These are phyloP conservation scores for Phlegmacium glaucopus DNA, from an alignment of 768 basidiomycete genomes.

Conservation along the genomic window DNA sequence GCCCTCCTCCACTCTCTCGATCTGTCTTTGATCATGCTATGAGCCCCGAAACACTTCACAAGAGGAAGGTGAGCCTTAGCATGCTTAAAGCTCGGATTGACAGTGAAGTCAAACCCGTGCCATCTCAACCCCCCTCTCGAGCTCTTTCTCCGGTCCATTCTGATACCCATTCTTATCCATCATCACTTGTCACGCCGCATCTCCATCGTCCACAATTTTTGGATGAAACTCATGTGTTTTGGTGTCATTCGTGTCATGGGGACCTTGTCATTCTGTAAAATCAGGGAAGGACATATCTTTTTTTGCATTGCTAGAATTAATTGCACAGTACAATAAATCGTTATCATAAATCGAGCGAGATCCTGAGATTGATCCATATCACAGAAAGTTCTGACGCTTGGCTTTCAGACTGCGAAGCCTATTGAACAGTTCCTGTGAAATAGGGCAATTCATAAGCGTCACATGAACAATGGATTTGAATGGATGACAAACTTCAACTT, in stretches of 20 bases:
- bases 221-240: conserved; percentile 87
- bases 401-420: conserved; percentile 52
- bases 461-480: conserved; percentile 5
- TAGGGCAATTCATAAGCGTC: conserved; percentile 1
- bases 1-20: conserved; percentile 42
- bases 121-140: conserved; percentile 46
- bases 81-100: conserved; percentile 93
- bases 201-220: conserved; percentile 66
- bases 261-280: conserved; percentile 73
- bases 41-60: conserved; percentile 74
- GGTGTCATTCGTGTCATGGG: conserved; percentile 81
- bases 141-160: conserved; percentile 55
- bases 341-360: background rate
- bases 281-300: background rate
- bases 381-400: conserved; percentile 38
- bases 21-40: conserved; percentile 68
- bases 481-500: conserved; percentile 61
- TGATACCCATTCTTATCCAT: conserved; percentile 26
- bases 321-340: background rate
- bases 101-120: conserved; percentile 57
- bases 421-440: conserved; percentile 48
- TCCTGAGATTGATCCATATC: background rate
- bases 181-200: conserved; percentile 19
- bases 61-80: conserved; percentile 77
- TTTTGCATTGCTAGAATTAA: background rate